Evolutionary conservation across 208 protist species (phyloP), one percentile per base, ranked within the genome.

Genomic region (Wallacemonas sp.): DNA sequence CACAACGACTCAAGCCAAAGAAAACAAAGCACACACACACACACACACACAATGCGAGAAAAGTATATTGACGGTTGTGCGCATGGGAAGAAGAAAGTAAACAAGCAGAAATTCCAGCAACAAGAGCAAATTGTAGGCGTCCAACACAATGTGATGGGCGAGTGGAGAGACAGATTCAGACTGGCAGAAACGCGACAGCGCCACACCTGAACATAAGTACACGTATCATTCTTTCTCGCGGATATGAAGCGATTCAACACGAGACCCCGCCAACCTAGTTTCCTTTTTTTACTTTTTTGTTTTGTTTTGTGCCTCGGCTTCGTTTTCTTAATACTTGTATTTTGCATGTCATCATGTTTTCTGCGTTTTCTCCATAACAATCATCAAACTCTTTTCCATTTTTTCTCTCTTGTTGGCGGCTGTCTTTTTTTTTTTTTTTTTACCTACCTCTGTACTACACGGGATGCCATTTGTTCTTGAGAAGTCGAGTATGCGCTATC

Each of bases 181-280:
- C 26, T 11, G 10, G 26, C 26, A 32, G 20, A 55, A 11, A 11
- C 7, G 7, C 36, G 36, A 41, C 14, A 14, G 36, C 14, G 14
- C 36, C 36, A 41, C 36, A 41, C 32, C 11, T 25, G 22, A 59
- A 36, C 39, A 49, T 33, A 16, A 63, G 41, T 63, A 63, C 38
- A 25, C 25, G 57, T 63, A 33, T 12, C 26, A 18, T 14, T 26
- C 54, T 63, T 41, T 74, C 46, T 74, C 74, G 61, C 70, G 75
- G 65, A 73, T 80, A 72, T 76, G 65, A 72, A 76, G 75, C 70
- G 57, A 67, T 46, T 68, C 26, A 32, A 12, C 44, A 61, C 20
- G 59, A 49, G 59, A 39, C 44, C 36, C 26, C 29, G 42, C 45
- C 59, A 54, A 11, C 42, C 29, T 65, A 44, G 7, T 1, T 62